Conservation (phyloP, 345 rosid genomes). For the Eucalyptus viminalis region DNA sequence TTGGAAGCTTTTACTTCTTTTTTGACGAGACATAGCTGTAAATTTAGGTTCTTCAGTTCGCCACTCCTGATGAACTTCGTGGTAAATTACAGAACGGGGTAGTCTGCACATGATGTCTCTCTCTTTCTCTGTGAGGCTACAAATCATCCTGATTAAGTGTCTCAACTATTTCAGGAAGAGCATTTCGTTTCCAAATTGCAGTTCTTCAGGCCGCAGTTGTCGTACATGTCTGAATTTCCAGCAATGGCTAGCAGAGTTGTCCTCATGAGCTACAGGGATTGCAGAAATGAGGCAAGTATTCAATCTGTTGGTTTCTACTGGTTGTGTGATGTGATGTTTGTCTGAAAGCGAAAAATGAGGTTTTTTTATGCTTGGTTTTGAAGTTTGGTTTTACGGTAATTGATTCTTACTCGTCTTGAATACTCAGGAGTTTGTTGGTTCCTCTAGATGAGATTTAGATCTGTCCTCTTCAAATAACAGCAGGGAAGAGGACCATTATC, state of each 20-base stretch:
- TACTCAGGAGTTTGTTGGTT: not conserved
- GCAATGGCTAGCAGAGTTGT: slow-evolving; percentile 62
- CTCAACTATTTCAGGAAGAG: slow-evolving; percentile 58
- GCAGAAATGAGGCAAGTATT: slow-evolving; percentile 28
- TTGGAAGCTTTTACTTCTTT: not conserved
- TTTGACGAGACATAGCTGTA: not conserved
- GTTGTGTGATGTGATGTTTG: not conserved
- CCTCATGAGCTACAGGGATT: slow-evolving; percentile 55
- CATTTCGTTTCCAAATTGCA: slow-evolving; percentile 73
- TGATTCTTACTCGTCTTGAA: not conserved
- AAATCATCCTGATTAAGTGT: not conserved
- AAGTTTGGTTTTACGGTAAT: not conserved
- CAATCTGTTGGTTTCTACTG: not conserved
- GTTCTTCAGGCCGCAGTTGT: slow-evolving; percentile 78
- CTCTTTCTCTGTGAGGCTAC: not conserved
- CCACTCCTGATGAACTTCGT: not conserved
- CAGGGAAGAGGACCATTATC: not conserved
- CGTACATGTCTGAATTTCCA: slow-evolving; percentile 60
- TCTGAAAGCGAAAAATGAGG: not conserved
- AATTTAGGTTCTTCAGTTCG: not conserved
- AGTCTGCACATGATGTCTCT: not conserved
- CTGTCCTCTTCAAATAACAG: not conserved
- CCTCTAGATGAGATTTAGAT: not conserved
- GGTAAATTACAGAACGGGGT: not conserved
- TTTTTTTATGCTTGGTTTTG: not conserved